Evolutionary conservation across 208 protist species (phyloP).

Genomic region (Trypanosoma lewisi): DNA sequence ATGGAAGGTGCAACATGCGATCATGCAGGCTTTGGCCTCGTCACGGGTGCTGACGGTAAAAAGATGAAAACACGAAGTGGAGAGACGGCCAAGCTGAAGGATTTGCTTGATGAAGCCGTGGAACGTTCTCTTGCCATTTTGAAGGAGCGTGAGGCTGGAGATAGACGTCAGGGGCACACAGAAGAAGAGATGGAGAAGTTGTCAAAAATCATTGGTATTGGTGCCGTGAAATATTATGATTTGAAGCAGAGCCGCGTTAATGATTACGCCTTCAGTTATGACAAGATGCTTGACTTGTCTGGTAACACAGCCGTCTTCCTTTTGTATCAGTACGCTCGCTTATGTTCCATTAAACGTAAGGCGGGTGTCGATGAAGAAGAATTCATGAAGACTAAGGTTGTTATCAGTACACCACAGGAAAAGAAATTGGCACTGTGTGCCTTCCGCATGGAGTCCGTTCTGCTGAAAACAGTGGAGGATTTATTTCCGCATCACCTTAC

Average conservation of each 20-base stretch:
- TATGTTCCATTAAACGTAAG: constrained; percentile 93
- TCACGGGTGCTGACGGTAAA: constrained; percentile 90
- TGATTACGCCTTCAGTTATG: constrained; percentile 96
- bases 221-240: constrained; percentile 98
- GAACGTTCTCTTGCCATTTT: constrained; percentile 79
- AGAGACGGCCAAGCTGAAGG: constrained; percentile 93
- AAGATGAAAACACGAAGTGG: constrained; percentile 97
- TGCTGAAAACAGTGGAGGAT: constrained; percentile 87
- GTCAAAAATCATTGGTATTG: constrained; percentile 91
- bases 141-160: constrained; percentile 77
- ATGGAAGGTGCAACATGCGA: constrained; percentile 83
- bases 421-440: constrained; percentile 84
- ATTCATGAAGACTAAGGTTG: constrained; percentile 51
- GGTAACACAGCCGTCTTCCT: constrained; percentile 98
- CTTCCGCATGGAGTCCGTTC: constrained; percentile 85
- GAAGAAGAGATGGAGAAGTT: constrained; percentile 83
- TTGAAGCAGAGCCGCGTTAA: constrained; percentile 91
- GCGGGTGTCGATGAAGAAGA: constrained; percentile 66
- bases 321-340: constrained; percentile 97
- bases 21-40: constrained; percentile 93
- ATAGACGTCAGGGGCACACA: constrained; percentile 74
- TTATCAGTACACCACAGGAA: constrained; percentile 76
- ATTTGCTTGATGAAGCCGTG: constrained; percentile 95
- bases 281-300: constrained; percentile 95
- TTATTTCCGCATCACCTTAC: constrained; percentile 94